Base-by-base conservation (phyloP, 768 basidiomycete species). In the Trametes cingulata region DNA sequence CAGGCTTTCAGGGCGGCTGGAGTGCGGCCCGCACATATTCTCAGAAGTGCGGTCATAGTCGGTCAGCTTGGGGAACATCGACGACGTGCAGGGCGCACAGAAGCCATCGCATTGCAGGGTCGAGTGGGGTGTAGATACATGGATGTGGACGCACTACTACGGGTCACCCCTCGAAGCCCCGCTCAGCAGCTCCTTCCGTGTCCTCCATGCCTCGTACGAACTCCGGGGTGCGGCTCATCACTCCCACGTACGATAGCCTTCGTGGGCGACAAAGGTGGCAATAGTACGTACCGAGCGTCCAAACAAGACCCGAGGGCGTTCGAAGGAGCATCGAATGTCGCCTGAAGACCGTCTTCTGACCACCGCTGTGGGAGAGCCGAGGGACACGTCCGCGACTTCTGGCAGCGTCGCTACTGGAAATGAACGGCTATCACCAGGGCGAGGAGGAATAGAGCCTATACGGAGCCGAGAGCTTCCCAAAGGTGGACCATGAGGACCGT, bases 351-450 rank as follows among this genome's bases (percentile, higher is more conserved):
- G 19, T 42, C 56, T 40, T 33, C 56, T 57, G 56, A 57, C 56
- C 46, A 13, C 13, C 35, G 22, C 10, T 57, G 56, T 49, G 47
- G 25, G 46, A 40, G 39, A 24, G 33, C 25, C 33, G 56, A 40
- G 47, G 17, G 36, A 50, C 25, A 24, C 17, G 47, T 39, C 4
- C 27, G 56, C 45, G 45, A 27, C 15, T 27, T 36, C 20, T 43
- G 29, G 56, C 29, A 25, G 56, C 5, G n/a, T 20, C 10, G 25
- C 24, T 33, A 22, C 39, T 40, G 29, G 17, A 46, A 27, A 27
- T 49, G 39, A n/a, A 57, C 56, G 56, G 56, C 56, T 57, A 57
- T 57, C 56, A 56, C 45, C 36, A 20, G 20, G 40, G 46, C 46
- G 56, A 47, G 19, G 47, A 50, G 20, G 27, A 46, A 37, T 19